Conservation (phyloP, 306 rosid species). For the Casuarina equisetifolia region DNA sequence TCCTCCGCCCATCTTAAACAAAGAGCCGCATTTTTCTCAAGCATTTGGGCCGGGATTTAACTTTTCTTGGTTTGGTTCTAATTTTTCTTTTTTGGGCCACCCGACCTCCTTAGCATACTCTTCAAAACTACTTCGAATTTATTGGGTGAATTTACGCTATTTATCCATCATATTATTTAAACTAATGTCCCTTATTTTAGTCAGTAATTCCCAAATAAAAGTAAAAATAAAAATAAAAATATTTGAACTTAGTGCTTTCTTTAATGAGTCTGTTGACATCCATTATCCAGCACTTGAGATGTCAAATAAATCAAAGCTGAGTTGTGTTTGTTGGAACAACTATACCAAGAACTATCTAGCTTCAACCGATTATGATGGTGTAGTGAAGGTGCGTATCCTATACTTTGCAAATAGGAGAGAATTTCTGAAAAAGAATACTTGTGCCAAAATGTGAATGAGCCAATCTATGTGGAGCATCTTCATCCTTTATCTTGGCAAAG, state of each 20-base stretch:
- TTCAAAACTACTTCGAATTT: too few relatives aligned
- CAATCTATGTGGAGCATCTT: slow-evolving; percentile 6
- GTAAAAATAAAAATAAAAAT: slow-evolving; percentile 54
- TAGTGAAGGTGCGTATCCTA: slow-evolving; percentile 64
- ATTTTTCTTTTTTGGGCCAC: too few relatives aligned
- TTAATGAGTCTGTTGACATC: slow-evolving; percentile 71
- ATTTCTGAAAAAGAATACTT: slow-evolving; percentile 3
- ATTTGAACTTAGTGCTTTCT: slow-evolving; percentile 72
- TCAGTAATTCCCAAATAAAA: too few relatives aligned
- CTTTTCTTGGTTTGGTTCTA: too few relatives aligned
- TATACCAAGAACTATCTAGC: slow-evolving; percentile 91
- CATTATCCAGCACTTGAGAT: slow-evolving; percentile 90
- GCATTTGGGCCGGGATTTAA: too few relatives aligned
- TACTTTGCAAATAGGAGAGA: slow-evolving; percentile 19
- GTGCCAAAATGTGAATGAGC: not conserved
- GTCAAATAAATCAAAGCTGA: slow-evolving; percentile 77
- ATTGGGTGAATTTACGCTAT: too few relatives aligned
- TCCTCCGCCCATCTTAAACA: too few relatives aligned
- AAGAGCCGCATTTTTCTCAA: too few relatives aligned
- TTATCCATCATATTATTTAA: too few relatives aligned
- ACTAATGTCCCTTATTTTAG: too few relatives aligned
- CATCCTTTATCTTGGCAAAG: not conserved
- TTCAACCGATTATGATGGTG: slow-evolving; percentile 87
- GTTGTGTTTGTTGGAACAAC: slow-evolving; percentile 94
- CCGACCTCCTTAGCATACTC: too few relatives aligned